phyloP scores from a whole-genome alignment of 768 basidiomycete genomes.

The Xerocomellus amylosporus region DNA sequence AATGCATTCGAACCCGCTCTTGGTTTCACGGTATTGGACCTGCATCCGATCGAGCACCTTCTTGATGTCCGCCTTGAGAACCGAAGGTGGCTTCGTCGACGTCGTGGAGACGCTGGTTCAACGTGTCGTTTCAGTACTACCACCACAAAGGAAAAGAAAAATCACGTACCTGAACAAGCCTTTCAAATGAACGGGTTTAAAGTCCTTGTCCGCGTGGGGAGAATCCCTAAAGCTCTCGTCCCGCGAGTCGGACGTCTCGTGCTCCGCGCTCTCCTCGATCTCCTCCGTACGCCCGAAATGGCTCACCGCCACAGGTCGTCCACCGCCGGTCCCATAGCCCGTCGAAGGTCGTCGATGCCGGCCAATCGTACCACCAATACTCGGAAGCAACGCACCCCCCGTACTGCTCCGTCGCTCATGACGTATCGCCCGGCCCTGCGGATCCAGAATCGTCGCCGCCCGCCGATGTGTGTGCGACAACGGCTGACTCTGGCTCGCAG shows the following conservation, averaged over 20 bases:
- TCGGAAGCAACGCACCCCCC: conserved; percentile 53
- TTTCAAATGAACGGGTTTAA: conserved; percentile 94
- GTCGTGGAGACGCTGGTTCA: conserved; percentile 86
- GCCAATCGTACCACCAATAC: conserved; percentile 56
- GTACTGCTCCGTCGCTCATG: conserved; percentile 80
- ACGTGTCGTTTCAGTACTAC: background rate
- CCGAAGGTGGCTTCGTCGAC: conserved; percentile 78
- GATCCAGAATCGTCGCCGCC: conserved; percentile 75
- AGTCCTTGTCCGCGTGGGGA: conserved; percentile 62
- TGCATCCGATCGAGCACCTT: conserved; percentile 92
- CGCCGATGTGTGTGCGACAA: conserved; percentile 62
- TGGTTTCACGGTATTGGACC: conserved; percentile 88
- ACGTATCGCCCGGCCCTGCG: conserved; percentile 55
- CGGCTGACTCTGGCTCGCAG: conserved; percentile 53
- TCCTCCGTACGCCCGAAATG: conserved; percentile 52
- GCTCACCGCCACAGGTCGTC: conserved; percentile 37
- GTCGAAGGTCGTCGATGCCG: conserved; percentile 71
- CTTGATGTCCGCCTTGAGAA: conserved; percentile 81
- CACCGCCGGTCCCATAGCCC: conserved; percentile 42
- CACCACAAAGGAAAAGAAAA: background rate
- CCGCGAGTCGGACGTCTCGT: conserved; percentile 30
- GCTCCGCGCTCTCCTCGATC: conserved; percentile 47
- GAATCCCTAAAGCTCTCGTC: conserved; percentile 48
- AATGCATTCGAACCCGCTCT: conserved; percentile 93
- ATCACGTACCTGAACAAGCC: conserved; percentile 80